A percentile compares a stretch with the other conserved stretches of the same genome.
Conservation (phyloP, 2,329 filamentous ascomycete genomes). For the Verticillium longisporum region DNA sequence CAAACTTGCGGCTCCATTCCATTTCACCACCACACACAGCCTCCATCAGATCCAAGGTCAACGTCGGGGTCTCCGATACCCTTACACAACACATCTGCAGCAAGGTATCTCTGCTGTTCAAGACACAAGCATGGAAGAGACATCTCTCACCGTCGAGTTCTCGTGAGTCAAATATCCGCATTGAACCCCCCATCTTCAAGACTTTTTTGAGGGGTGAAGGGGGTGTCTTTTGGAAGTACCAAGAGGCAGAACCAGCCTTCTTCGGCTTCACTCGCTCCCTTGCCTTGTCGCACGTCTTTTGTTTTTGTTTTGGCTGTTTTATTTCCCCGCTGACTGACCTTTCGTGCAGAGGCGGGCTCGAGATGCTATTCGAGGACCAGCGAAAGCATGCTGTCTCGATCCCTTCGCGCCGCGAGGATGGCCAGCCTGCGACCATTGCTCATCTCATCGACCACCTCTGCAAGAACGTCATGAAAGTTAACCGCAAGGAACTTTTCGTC, state of each 20-base stretch:
- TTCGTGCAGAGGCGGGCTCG: slow-evolving; percentile 69
- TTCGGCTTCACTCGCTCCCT: neutral
- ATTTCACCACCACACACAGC: neutral
- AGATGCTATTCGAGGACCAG: slow-evolving; percentile 86
- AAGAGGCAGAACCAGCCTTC: neutral
- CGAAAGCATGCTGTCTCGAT: slow-evolving; percentile 65
- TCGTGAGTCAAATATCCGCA: slow-evolving; percentile 27
- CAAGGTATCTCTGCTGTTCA: neutral
- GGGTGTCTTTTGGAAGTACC: neutral
- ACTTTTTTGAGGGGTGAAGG: no score
- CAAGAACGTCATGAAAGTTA: slow-evolving; percentile 76
- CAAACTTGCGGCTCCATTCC: neutral
- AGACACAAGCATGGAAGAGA: slow-evolving; percentile 16
- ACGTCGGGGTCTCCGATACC: neutral
- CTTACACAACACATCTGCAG: neutral
- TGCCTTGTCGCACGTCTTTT: no score
- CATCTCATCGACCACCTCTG: slow-evolving; percentile 76
- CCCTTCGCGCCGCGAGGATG: slow-evolving; percentile 54
- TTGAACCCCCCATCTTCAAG: neutral
- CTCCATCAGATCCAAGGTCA: neutral
- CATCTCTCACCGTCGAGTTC: slow-evolving; percentile 68
- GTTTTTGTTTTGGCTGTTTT: no score
- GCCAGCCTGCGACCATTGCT: slow-evolving; percentile 59
- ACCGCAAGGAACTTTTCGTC: slow-evolving; percentile 81
- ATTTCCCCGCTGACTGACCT: slow-evolving; percentile 3